A percentile compares a stretch with the other conserved stretches of the same genome.
Evolutionary conservation across 2,329 filamentous ascomycete species (phyloP).

Genomic region (Penicillium sp.): DNA sequence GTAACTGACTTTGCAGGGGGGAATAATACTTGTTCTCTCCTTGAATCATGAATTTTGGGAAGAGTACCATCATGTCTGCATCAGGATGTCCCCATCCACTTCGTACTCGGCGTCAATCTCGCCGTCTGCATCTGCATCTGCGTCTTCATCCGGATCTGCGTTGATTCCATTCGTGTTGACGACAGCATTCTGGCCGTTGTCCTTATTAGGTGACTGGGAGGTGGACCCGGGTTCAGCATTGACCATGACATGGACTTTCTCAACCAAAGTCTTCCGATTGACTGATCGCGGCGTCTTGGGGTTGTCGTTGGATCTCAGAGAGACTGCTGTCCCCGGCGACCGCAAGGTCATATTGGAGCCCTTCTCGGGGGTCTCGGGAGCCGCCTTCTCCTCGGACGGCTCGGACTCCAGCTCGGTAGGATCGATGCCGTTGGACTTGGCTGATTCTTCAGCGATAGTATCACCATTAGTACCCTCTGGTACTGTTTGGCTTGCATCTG

Average conservation of each 20-base stretch:
- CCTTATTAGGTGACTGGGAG: constrained; percentile 15
- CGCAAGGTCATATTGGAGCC: constrained; percentile 13
- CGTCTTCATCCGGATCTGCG: constrained; percentile 14
- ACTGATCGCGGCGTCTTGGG: constrained; percentile 20
- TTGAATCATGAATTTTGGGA: constrained; percentile 5
- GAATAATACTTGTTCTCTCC: not conserved
- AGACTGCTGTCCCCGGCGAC: constrained; percentile 16
- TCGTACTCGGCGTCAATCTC: constrained; percentile 28
- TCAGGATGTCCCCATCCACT: constrained; percentile 28
- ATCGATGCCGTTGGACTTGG: constrained; percentile 16
- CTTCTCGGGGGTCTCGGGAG: constrained; percentile 17
- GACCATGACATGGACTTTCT: constrained; percentile 28
- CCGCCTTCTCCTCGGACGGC: constrained; percentile 4
- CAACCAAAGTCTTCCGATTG: constrained; percentile 22
- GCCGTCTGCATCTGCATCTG: constrained; percentile 19
- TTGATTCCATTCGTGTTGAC: constrained; percentile 23
- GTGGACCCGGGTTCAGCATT: constrained; percentile 25
- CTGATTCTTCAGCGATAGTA: not conserved
- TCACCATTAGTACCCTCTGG: constrained; percentile 13
- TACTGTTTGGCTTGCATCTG: constrained; percentile 5
- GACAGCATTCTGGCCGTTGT: constrained; percentile 8
- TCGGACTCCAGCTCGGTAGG: not conserved
- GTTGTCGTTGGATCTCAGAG: constrained; percentile 14
- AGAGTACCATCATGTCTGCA: constrained; percentile 29
- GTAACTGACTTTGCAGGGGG: constrained; percentile 14